Evolutionary conservation across 768 basidiomycete genomes (phyloP).

Genomic region (Suillus hirtellus): DNA sequence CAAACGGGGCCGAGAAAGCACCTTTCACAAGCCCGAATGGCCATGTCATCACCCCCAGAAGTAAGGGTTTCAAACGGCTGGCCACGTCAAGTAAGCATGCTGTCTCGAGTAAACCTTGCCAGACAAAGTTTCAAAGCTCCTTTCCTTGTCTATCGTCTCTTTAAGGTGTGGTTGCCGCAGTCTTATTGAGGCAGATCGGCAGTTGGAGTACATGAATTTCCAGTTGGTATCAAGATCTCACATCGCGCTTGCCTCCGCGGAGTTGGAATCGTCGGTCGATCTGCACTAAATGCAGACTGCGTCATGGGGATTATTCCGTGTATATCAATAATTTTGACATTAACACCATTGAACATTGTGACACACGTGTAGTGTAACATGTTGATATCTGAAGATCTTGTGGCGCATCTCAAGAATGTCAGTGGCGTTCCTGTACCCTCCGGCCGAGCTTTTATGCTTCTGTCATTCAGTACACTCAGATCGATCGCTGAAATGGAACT

Average conservation of each 20-base stretch:
- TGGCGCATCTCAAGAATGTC: no score
- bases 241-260: neutral
- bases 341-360: neutral
- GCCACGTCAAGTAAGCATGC: neutral
- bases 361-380: neutral
- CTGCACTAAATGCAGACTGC: neutral
- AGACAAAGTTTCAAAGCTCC: neutral
- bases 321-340: neutral
- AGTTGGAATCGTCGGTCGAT: neutral
- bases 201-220: neutral
- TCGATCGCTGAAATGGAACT: no score
- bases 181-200: neutral
- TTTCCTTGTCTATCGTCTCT: neutral
- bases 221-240: neutral
- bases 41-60: neutral
- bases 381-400: neutral
- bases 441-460: no score
- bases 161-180: neutral
- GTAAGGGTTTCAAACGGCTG: neutral
- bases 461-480: no score
- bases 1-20: neutral
- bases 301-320: no score
- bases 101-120: neutral
- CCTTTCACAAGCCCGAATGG: neutral
- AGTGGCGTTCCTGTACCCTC: no score